A percentile compares a stretch with the other conserved stretches of the same genome.
phyloP scores from a whole-genome alignment of 2,329 filamentous ascomycete species.

The Botryotinia globosa region DNA sequence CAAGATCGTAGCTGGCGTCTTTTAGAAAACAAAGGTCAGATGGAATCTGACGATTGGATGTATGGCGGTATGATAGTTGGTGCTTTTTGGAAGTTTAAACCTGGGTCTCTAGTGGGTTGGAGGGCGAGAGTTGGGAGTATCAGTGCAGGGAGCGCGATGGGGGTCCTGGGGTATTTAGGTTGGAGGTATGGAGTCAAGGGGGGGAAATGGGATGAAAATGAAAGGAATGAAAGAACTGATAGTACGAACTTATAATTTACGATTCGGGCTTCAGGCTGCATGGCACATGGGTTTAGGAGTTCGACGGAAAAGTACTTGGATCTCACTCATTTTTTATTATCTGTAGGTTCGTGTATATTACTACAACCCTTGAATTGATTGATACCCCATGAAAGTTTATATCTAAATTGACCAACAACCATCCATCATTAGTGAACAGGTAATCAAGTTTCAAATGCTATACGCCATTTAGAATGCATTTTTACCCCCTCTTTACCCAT shows the following conservation, averaged over 20 bases:
- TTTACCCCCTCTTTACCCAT: background rate
- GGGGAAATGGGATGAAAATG: conserved; percentile 38
- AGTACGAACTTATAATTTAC: background rate
- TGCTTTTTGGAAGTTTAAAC: conserved; percentile 12
- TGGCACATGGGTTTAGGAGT: background rate
- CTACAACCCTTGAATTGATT: background rate
- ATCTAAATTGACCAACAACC: background rate
- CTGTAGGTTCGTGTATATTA: background rate
- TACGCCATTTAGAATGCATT: conserved; percentile 15
- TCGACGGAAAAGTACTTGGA: background rate
- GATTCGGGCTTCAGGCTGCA: background rate
- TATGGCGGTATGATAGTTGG: conserved; percentile 44
- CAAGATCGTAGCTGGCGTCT: conserved; percentile 61
- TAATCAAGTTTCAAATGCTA: conserved; percentile 11
- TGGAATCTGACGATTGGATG: conserved; percentile 56
- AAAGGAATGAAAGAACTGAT: conserved; percentile 9
- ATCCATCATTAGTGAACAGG: background rate
- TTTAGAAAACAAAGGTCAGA: conserved; percentile 57
- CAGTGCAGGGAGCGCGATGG: conserved; percentile 49
- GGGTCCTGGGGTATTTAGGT: conserved; percentile 48
- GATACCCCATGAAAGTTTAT: background rate
- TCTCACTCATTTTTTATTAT: background rate
- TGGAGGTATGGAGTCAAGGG: conserved; percentile 50
- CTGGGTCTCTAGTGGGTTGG: conserved; percentile 41
- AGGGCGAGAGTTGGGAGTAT: conserved; percentile 45